These are phyloP conservation scores for Posidonia australis DNA, from an alignment of 106 monocot species.

Conservation along the genomic window DNA sequence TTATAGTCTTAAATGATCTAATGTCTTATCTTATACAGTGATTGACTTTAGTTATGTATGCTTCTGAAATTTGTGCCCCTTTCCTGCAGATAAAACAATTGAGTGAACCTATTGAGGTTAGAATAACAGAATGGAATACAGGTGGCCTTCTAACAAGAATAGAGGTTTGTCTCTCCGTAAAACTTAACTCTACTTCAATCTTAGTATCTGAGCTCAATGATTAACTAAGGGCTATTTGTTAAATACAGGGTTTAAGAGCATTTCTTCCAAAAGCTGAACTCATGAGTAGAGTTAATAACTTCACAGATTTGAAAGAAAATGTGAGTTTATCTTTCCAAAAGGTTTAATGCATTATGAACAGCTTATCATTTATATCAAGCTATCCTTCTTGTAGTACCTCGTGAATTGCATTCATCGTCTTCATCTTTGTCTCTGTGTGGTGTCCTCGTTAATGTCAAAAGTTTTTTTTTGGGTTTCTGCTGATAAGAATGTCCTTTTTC, in stretches of 20 bases:
- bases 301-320: slow-evolving; percentile 77
- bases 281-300: slow-evolving; percentile 64
- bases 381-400: neutral
- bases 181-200: neutral
- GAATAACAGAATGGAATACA: slow-evolving; percentile 90
- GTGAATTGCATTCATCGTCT: neutral
- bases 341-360: neutral
- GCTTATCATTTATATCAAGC: no score
- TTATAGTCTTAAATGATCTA: no score
- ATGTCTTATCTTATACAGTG: no score
- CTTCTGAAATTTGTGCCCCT: neutral
- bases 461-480: neutral
- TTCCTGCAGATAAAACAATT: slow-evolving; percentile 67
- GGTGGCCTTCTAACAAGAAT: slow-evolving; percentile 85
- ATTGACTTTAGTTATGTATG: neutral
- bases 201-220: neutral
- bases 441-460: neutral
- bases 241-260: slow-evolving; percentile 68
- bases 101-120: slow-evolving; percentile 72
- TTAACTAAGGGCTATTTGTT: no score
- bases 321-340: slow-evolving; percentile 26
- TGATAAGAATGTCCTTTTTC: slow-evolving; percentile 7
- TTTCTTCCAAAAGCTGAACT: slow-evolving; percentile 93
- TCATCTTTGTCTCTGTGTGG: neutral
- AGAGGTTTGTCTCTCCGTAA: slow-evolving; percentile 37